Percentiles rank a stretch among this genome's conserved stretches.
phyloP scores from a whole-genome alignment of 2,329 filamentous ascomycete species.

The Penicillium sp. region DNA sequence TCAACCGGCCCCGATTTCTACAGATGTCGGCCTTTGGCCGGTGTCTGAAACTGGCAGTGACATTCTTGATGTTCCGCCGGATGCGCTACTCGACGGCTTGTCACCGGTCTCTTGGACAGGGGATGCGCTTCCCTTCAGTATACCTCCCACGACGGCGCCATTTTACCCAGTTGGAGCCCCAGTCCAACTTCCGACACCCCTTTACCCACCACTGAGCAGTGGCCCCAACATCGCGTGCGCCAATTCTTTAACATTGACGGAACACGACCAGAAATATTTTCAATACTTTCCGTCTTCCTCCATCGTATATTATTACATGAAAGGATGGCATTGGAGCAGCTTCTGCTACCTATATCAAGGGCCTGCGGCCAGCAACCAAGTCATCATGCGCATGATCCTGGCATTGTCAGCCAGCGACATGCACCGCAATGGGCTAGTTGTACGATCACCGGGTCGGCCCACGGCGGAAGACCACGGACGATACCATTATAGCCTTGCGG shows the following conservation, averaged over 20 bases:
- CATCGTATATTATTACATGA: conserved; percentile 35
- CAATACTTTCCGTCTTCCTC: conserved; percentile 33
- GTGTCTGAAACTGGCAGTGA: conserved; percentile 6
- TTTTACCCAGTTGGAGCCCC: conserved; percentile 15
- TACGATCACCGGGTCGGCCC: conserved; percentile 23
- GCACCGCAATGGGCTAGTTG: conserved; percentile 29
- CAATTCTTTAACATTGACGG: conserved; percentile 32
- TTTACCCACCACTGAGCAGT: conserved; percentile 23
- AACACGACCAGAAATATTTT: conserved; percentile 33
- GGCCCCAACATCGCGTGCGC: conserved; percentile 22
- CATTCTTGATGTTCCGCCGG: conserved; percentile 8
- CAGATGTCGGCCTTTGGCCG: conserved; percentile 1
- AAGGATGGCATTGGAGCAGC: conserved; percentile 36
- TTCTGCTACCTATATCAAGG: conserved; percentile 35
- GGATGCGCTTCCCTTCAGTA: conserved; percentile 11
- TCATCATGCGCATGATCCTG: conserved; percentile 40
- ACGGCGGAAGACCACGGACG: conserved; percentile 30
- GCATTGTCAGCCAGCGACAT: conserved; percentile 36
- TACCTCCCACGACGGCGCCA: conserved; percentile 7
- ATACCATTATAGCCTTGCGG: conserved; percentile 34
- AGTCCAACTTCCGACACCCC: conserved; percentile 16
- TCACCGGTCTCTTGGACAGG: conserved; percentile 19
- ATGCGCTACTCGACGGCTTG: conserved; percentile 9
- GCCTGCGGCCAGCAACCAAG: conserved; percentile 31
- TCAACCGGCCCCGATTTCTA: not conserved